Evolutionary conservation across 2,329 filamentous ascomycete genomes (phyloP).

Genomic region (Chaetomium sp.): DNA sequence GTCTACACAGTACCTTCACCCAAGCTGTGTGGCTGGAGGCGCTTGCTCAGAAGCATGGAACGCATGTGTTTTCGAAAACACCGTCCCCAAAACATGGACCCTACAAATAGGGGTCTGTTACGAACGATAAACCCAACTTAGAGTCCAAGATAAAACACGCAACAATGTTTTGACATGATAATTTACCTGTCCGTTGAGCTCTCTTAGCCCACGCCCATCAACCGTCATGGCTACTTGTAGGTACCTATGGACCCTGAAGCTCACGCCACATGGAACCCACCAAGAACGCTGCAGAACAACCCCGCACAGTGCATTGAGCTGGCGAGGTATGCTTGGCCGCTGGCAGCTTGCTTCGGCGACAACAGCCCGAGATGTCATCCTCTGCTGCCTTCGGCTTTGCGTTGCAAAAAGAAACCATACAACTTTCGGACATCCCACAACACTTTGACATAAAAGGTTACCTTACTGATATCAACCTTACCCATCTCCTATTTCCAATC

Average conservation of each 20-base stretch:
- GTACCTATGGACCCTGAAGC: background rate
- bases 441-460: background rate
- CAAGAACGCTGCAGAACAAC: background rate
- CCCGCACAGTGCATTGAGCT: constrained; percentile 4
- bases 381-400: background rate
- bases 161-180: too few species aligned
- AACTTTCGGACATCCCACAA: background rate
- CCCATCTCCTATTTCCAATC: background rate
- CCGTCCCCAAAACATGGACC: too few species aligned
- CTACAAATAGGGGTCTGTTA: too few species aligned
- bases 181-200: too few species aligned
- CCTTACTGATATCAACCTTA: background rate
- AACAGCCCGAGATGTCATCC: constrained; percentile 7
- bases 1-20: constrained; percentile 19
- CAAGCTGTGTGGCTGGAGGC: constrained; percentile 12
- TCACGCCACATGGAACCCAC: background rate
- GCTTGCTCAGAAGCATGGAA: background rate
- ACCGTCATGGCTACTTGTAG: too few species aligned
- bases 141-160: too few species aligned
- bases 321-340: too few species aligned
- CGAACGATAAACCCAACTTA: too few species aligned
- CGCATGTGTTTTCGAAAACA: too few species aligned
- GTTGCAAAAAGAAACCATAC: background rate
- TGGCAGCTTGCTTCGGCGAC: background rate
- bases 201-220: too few species aligned